Base-by-base conservation (phyloP, 768 basidiomycete species). In the Amanita fuliginea region DNA sequence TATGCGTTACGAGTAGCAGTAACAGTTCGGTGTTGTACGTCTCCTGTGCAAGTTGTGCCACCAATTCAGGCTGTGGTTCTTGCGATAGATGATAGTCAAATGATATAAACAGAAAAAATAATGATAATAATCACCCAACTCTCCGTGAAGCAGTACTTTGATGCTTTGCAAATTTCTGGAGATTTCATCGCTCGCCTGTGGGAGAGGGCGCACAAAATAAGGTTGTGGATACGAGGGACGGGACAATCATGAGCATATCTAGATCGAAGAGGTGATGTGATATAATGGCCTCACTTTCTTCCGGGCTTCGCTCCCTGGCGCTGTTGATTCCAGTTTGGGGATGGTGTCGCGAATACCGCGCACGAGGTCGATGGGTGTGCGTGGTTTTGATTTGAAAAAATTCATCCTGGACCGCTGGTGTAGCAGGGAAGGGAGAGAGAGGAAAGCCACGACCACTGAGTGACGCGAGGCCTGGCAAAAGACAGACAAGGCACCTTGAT, bases 21-120 rank as follows among this genome's bases (percentile, higher is more conserved):
- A 98, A 73, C 21, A 98, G 73, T 62, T 96, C 91, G 41, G 86
- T 88, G 53, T 81, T 81, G 69, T 97, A 98, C 7, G 91, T 90
- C 63, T 98, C 95, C 60, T 97, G 93, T 0, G 95, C 88, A 9
- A 98, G 80, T 63, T 97, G 94, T 6, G 94, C 92, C 37, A 97
- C 77, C 28, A 90, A 72, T 58, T 98, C 95, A 0, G 93, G 88
- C 13, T 84, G 69, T 6, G 92, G 87, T 53, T 94, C 92, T 81
- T 28, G 47, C 35, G 39, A 22, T 26, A 51, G 36, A 56, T 13
- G 22, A n/a, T n/a, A 41, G 54, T 48, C 46, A 26, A 47, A 3
- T 21, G 26, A 14, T 7, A 45, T 51, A 46, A 5, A 47, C 39
- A 18, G 22, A 26, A 49, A 33, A 46, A 33, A 41, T 28, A 65